phyloP scores from a whole-genome alignment of 2,329 filamentous ascomycete genomes.

The Cercospora canescens region DNA sequence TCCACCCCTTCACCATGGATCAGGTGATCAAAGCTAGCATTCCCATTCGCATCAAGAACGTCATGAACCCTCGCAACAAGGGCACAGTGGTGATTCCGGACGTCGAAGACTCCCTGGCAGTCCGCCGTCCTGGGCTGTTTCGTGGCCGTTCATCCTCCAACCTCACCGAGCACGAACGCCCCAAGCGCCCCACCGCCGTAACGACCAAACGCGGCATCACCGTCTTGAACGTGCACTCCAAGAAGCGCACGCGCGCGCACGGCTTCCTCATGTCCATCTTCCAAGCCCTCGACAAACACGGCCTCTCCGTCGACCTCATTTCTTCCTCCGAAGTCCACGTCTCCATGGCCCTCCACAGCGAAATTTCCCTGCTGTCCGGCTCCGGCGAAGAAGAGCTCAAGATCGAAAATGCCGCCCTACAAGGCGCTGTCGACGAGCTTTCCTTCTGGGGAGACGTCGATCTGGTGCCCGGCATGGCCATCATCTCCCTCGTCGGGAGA shows the following conservation, averaged over 20 bases:
- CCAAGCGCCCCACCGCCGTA: slow-evolving; percentile 63
- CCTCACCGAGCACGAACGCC: slow-evolving; percentile 41
- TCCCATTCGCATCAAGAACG: slow-evolving; percentile 87
- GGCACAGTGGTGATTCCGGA: slow-evolving; percentile 86
- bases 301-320: slow-evolving; percentile 91
- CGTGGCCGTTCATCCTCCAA: slow-evolving; percentile 47
- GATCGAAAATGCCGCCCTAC: slow-evolving; percentile 49
- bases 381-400: slow-evolving; percentile 48
- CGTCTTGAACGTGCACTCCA: slow-evolving; percentile 96
- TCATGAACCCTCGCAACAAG: slow-evolving; percentile 77
- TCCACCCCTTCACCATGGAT: slow-evolving; percentile 98
- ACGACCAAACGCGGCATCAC: slow-evolving; percentile 97
- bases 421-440: slow-evolving; percentile 65
- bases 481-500: slow-evolving; percentile 88
- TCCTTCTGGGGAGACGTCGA: slow-evolving; percentile 85
- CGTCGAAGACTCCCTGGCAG: slow-evolving; percentile 55
- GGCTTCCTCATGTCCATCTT: slow-evolving; percentile 96
- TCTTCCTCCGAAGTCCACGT: slow-evolving; percentile 97
- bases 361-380: slow-evolving; percentile 56
- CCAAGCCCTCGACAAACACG: slow-evolving; percentile 80
- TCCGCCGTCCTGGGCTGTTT: slow-evolving; percentile 52
- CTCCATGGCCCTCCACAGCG: slow-evolving; percentile 91
- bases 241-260: slow-evolving; percentile 93
- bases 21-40: slow-evolving; percentile 78
- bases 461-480: slow-evolving; percentile 88